Evolutionary conservation across 139 green algal genomes (phyloP).

Genomic region (Chlamydomonas applanata): DNA sequence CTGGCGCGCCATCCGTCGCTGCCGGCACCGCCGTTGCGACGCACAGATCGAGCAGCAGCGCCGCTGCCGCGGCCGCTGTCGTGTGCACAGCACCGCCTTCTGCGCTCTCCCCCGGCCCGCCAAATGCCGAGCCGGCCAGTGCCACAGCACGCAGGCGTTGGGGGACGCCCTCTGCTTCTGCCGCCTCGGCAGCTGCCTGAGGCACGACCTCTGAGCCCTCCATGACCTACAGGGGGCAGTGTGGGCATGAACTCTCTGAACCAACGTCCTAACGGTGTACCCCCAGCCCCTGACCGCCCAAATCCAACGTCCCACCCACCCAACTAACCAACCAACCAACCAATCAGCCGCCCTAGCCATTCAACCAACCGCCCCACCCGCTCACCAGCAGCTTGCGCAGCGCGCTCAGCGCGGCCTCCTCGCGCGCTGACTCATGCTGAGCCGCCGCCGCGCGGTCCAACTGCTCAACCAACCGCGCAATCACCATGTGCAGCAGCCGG

Average conservation of each 20-base stretch:
- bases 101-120: neutral
- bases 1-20: neutral
- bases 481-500: constrained; percentile 5
- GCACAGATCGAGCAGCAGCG: constrained; percentile 4
- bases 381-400: constrained; percentile 20
- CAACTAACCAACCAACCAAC: too few species aligned
- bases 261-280: too few species aligned
- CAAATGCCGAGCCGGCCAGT: neutral
- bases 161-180: constrained; percentile 10
- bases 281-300: too few species aligned
- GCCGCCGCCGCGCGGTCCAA: neutral
- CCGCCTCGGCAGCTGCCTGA: neutral
- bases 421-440: neutral
- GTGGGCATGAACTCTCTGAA: too few species aligned
- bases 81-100: neutral
- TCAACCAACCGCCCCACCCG: too few species aligned
- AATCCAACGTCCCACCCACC: too few species aligned
- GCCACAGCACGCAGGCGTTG: neutral
- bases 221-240: too few species aligned
- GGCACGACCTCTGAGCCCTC: too few species aligned
- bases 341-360: too few species aligned
- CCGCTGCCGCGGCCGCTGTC: neutral
- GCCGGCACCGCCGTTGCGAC: neutral
- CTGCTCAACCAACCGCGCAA: neutral
- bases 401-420: constrained; percentile 5